Conservation (phyloP, 352 stramenopile genomes). For the Pythium myriotylum region DNA sequence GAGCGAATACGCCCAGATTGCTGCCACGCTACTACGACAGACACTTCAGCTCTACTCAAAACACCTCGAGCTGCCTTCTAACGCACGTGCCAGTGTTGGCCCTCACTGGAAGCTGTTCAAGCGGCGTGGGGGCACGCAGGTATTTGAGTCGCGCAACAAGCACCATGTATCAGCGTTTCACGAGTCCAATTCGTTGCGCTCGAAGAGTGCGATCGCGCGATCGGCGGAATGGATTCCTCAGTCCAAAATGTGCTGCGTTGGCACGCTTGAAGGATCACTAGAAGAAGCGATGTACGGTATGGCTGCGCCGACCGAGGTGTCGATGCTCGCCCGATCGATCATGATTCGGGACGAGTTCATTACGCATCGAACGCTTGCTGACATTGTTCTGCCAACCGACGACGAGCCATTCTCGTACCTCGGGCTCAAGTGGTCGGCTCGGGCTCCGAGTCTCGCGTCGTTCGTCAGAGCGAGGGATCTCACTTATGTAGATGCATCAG, state of each 20-base stretch:
- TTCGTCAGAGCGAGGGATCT: conserved; percentile 41
- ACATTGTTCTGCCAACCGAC: conserved; percentile 41
- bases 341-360: conserved; percentile 28
- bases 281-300: conserved; percentile 68
- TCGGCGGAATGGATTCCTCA: conserved; percentile 31
- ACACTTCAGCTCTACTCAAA: conserved; percentile 40
- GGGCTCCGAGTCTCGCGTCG: conserved; percentile 5
- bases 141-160: conserved; percentile 24
- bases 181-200: conserved; percentile 9
- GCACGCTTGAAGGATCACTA: conserved; percentile 50
- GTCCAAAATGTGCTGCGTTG: conserved; percentile 49
- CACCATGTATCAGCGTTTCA: conserved; percentile 15
- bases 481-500: conserved; percentile 50
- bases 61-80: conserved; percentile 17
- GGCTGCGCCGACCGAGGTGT: conserved; percentile 30
- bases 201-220: not conserved
- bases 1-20: conserved; percentile 7
- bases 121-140: conserved; percentile 24
- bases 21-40: conserved; percentile 32
- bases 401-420: conserved; percentile 27
- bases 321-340: conserved; percentile 40
- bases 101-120: conserved; percentile 48
- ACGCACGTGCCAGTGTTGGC: conserved; percentile 32
- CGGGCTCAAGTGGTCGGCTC: conserved; percentile 25
- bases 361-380: conserved; percentile 33